phyloP scores from a whole-genome alignment of 2,329 filamentous ascomycete species.

The Aspergillus brasiliensis region DNA sequence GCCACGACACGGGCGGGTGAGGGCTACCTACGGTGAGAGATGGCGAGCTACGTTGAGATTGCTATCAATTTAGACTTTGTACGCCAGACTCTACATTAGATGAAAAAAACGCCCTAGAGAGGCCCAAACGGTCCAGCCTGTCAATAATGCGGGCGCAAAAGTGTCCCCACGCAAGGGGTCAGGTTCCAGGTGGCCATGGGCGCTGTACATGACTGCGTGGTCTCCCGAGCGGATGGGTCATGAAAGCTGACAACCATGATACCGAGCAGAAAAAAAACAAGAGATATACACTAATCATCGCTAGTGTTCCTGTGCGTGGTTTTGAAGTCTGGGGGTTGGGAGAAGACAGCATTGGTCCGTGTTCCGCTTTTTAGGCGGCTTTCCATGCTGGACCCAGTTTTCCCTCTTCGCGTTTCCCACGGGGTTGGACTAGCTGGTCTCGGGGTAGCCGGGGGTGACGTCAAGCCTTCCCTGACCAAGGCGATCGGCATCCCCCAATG shows the following conservation, averaged over 20 bases:
- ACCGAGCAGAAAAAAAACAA: not conserved
- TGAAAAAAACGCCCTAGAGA: not conserved
- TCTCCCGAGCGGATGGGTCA: constrained; percentile 20
- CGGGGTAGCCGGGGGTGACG: constrained; percentile 24
- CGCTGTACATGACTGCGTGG: constrained; percentile 12
- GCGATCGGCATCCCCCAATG: not conserved
- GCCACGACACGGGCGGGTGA: constrained; percentile 14
- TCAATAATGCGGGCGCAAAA: constrained; percentile 20
- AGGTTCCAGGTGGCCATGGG: constrained; percentile 18
- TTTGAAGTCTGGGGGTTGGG: not conserved
- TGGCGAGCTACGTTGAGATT: not conserved
- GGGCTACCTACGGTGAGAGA: not conserved
- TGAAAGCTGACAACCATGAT: not conserved
- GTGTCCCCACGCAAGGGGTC: constrained; percentile 32
- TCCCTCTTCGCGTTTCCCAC: not conserved
- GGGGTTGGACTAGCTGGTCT: constrained; percentile 3
- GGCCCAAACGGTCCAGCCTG: constrained; percentile 8
- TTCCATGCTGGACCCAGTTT: not conserved
- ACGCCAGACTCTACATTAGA: not conserved
- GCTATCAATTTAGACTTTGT: not conserved
- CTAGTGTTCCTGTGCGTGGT: not conserved
- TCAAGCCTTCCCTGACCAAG: constrained; percentile 16
- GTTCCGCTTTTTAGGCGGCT: not conserved
- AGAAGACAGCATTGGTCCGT: not conserved
- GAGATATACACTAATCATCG: not conserved